Evolutionary conservation across 306 rosid species (phyloP).

Genomic region (Prunus dulcis): DNA sequence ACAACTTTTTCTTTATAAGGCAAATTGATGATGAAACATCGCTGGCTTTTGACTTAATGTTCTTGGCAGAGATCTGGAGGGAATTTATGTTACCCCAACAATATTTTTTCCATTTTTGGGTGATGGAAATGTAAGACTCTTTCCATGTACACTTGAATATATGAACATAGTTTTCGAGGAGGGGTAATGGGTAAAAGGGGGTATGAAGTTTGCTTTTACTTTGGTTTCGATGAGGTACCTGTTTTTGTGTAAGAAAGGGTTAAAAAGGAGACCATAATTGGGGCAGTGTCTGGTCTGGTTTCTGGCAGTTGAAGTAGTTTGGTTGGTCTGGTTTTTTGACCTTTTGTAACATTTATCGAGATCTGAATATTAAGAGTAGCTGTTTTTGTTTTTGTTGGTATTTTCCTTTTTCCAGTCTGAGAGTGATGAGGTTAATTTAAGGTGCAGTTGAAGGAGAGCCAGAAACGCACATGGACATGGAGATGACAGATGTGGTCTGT

Average conservation of each 20-base stretch:
- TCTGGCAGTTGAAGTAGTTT: not conserved
- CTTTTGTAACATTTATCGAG: conserved; percentile 1
- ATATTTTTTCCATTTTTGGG: conserved; percentile 23
- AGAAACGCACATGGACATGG: conserved; percentile 10
- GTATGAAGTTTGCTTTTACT: not conserved
- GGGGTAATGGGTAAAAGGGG: not conserved
- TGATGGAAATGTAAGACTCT: not conserved
- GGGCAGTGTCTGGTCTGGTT: conserved; percentile 11
- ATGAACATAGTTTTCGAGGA: not conserved
- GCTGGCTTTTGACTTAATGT: conserved; percentile 33
- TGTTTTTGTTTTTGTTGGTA: too few species aligned
- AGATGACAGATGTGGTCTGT: not conserved
- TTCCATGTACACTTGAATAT: not conserved
- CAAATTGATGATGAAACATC: conserved; percentile 49
- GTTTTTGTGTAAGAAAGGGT: conserved; percentile 1
- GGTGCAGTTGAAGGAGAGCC: not conserved
- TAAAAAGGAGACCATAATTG: not conserved
- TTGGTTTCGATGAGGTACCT: conserved; percentile 1
- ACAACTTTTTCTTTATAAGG: conserved; percentile 41
- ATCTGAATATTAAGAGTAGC: not conserved
- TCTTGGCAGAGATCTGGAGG: conserved; percentile 19
- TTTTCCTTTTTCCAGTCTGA: not conserved
- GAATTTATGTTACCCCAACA: conserved; percentile 34
- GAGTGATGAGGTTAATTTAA: not conserved
- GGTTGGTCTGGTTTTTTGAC: not conserved